phyloP scores from a whole-genome alignment of 768 basidiomycete genomes.

The Tylopilus balloui region DNA sequence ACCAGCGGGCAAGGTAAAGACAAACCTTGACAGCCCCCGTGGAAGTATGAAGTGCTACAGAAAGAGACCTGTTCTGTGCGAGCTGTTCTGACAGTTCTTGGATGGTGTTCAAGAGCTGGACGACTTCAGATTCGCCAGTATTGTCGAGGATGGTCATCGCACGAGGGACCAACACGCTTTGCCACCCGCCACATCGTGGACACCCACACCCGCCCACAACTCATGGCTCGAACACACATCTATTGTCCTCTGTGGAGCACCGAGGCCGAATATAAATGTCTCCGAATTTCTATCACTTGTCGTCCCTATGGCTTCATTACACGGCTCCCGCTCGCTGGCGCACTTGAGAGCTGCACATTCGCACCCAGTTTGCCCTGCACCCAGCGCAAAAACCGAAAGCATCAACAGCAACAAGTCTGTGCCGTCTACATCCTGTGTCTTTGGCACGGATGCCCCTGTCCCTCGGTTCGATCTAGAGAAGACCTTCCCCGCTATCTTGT shows the following conservation, averaged over 20 bases:
- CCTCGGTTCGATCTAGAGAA: slow-evolving; percentile 30
- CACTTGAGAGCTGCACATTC: background rate
- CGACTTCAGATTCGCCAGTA: slow-evolving; percentile 52
- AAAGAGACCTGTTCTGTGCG: slow-evolving; percentile 68
- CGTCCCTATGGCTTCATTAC: slow-evolving; percentile 7
- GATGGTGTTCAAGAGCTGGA: slow-evolving; percentile 62
- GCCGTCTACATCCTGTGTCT: slow-evolving; percentile 19
- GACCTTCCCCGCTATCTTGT: slow-evolving; percentile 36
- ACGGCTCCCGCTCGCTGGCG: slow-evolving; percentile 13
- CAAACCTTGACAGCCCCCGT: slow-evolving; percentile 77
- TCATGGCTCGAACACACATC: background rate
- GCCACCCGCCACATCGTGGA: background rate
- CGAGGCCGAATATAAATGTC: slow-evolving; percentile 2
- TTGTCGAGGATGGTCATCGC: slow-evolving; percentile 54
- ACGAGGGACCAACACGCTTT: slow-evolving; percentile 1
- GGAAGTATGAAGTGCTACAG: slow-evolving; percentile 67
- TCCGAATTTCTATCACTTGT: background rate
- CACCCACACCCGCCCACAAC: background rate
- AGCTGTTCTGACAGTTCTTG: slow-evolving; percentile 82
- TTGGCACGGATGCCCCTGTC: background rate
- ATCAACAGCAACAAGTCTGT: slow-evolving; percentile 25
- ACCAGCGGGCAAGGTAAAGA: slow-evolving; percentile 3
- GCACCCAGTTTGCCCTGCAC: background rate
- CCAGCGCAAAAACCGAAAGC: slow-evolving; percentile 20
- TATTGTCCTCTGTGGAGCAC: slow-evolving; percentile 22